Base-by-base conservation (phyloP, 2,329 filamentous ascomycete genomes). In the Ophiostoma piceae region DNA sequence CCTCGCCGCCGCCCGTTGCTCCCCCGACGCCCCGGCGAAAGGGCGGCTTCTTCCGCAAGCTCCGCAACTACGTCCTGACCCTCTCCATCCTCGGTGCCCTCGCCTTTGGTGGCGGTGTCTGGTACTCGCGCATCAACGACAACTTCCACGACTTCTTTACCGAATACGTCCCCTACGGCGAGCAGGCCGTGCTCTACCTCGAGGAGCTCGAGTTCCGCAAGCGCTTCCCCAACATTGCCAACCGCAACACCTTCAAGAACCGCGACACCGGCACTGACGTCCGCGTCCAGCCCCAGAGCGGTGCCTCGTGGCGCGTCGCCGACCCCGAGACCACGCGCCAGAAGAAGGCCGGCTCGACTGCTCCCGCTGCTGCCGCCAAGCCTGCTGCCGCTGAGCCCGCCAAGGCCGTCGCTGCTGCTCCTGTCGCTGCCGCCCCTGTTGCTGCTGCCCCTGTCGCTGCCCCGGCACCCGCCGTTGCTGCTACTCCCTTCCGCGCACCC, bases 71-170 rank as follows among this genome's bases (percentile, higher is more conserved):
- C 77, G 81, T 97, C 71, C 81, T 94, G 74, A 91, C 91, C 69
- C 80, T 97, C 67, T 82, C 94, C 72, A 80, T 97, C 64, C 85
- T 97, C 37, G 88, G 91, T 35, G 87, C 88, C 6, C 80, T 96
- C 64, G 89, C 90, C 54, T 99, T 97, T 76, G 91, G 87, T 70
- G 93, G 93, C 74, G 93, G 94, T 74, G 89, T 97, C 69, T 97
- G 91, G 84, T 95, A 96, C 80, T 94, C 95, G 69, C 88, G 96
- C 74, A 86, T 95, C 80, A 96, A 90, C 77, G 95, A 99, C 83
- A 97, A 92, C 81, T 99, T 98, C 86, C 94, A 99, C 81, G 95
- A 99, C 80, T 78, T 97, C 84, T 99, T 99, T 82, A 98, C 94
- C 76, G 94, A 97, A 81, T 99, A 94, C 79, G 82, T 99, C 22